Evolutionary conservation across 169 alveolate species (phyloP).

Genomic region (Eimeria mitis): DNA sequence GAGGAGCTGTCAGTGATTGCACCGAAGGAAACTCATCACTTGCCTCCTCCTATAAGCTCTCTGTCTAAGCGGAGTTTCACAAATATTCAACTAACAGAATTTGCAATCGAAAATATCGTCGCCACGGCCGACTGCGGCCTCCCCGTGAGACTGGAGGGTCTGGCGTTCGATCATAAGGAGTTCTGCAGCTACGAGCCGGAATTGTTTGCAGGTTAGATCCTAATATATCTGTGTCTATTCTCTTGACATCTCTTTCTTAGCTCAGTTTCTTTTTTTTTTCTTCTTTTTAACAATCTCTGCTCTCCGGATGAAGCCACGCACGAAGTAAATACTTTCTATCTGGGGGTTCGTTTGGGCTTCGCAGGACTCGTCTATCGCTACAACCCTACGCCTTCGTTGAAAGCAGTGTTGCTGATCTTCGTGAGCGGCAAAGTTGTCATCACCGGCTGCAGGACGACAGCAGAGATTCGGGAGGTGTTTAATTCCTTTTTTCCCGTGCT

Average conservation of each 20-base stretch:
- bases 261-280: no score
- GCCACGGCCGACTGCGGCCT: constrained; percentile 98
- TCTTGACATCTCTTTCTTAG: not conserved
- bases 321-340: no score
- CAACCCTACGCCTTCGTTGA: constrained; percentile 85
- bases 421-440: constrained; percentile 99
- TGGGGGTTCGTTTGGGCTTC: no score
- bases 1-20: not conserved
- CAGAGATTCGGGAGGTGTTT: constrained; percentile 69
- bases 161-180: constrained; percentile 95
- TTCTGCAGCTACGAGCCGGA: constrained; percentile 99
- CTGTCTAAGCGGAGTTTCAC: constrained; percentile 66
- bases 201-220: constrained; percentile 96
- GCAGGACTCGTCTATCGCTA: constrained; percentile 84
- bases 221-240: not conserved
- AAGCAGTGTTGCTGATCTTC: constrained; percentile 98
- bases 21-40: not conserved
- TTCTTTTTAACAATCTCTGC: no score
- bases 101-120: constrained; percentile 98
- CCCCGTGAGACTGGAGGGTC: constrained; percentile 98
- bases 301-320: no score
- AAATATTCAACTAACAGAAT: constrained; percentile 93
- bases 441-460: constrained; percentile 97
- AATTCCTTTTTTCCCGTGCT: constrained; percentile 80
- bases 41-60: not conserved